Conservation (phyloP, 805 yeast species). For the Wickerhamomyces alni region DNA sequence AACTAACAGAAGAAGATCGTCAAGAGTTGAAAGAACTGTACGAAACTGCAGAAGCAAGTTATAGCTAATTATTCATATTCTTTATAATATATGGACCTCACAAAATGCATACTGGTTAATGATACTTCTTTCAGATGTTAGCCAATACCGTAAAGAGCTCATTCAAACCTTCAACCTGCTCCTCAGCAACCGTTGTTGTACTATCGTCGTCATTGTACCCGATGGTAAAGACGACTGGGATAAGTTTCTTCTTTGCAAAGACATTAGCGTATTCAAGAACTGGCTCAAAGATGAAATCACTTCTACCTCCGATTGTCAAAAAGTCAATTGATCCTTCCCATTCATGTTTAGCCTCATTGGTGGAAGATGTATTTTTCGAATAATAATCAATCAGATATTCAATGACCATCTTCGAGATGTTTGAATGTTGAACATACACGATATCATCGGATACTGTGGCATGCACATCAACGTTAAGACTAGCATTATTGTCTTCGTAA, state of each 20-base stretch:
- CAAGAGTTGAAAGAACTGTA: slow-evolving; percentile 49
- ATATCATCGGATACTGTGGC: slow-evolving; percentile 68
- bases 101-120: not conserved
- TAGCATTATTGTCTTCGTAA: slow-evolving; percentile 28
- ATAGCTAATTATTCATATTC: slow-evolving; percentile 24
- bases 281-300: slow-evolving; percentile 65
- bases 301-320: slow-evolving; percentile 57
- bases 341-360: too few relatives aligned
- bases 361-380: too few relatives aligned
- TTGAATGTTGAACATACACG: slow-evolving; percentile 65
- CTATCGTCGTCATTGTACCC: slow-evolving; percentile 52
- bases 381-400: slow-evolving; percentile 41
- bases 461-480: slow-evolving; percentile 43
- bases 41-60: slow-evolving; percentile 46
- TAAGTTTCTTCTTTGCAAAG: slow-evolving; percentile 24
- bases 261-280: slow-evolving; percentile 48
- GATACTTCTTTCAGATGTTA: not conserved
- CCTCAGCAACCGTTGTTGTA: slow-evolving; percentile 41
- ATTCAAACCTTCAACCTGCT: slow-evolving; percentile 62
- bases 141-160: slow-evolving; percentile 52
- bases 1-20: slow-evolving; percentile 40
- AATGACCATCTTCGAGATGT: slow-evolving; percentile 51
- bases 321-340: slow-evolving; percentile 34
- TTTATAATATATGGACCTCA: too few relatives aligned
- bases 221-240: slow-evolving; percentile 51